Percentiles rank a stretch among this genome's conserved stretches.
Evolutionary conservation across 2,329 filamentous ascomycete genomes (phyloP).

Genomic region (Monosporascus sp.): DNA sequence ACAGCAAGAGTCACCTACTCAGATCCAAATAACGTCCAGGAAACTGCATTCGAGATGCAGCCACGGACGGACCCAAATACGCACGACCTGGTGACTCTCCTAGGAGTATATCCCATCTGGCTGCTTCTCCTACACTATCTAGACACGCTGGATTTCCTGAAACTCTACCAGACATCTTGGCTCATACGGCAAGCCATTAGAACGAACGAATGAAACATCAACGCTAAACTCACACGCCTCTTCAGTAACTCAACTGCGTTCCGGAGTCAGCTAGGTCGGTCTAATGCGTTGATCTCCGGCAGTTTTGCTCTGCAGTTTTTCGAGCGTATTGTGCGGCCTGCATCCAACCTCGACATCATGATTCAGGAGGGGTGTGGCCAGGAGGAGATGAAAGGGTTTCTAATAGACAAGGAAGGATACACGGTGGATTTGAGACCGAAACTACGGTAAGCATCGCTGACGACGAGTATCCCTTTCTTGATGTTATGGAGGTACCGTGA

Average conservation of each 20-base stretch:
- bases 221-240: constrained; percentile 4
- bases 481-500: background rate
- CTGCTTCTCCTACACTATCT: constrained; percentile 1
- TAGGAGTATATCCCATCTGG: constrained; percentile 1
- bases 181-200: constrained; percentile 3
- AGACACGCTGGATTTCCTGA: constrained; percentile 3
- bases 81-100: background rate
- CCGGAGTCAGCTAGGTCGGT: constrained; percentile 2
- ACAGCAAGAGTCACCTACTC: too few species aligned
- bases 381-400: background rate
- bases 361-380: constrained; percentile 1
- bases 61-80: too few species aligned
- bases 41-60: too few species aligned
- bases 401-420: constrained; percentile 5
- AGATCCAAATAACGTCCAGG: too few species aligned
- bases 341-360: constrained; percentile 6
- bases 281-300: constrained; percentile 5
- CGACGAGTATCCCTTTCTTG: background rate
- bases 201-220: constrained; percentile 5
- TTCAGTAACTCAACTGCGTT: constrained; percentile 4
- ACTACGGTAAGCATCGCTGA: too few species aligned
- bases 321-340: constrained; percentile 5
- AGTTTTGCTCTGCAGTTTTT: constrained; percentile 10
- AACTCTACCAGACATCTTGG: constrained; percentile 2
- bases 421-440: background rate